These are phyloP conservation scores for Podaxis sp. DNA, from an alignment of 768 basidiomycete genomes.

Conservation along the genomic window DNA sequence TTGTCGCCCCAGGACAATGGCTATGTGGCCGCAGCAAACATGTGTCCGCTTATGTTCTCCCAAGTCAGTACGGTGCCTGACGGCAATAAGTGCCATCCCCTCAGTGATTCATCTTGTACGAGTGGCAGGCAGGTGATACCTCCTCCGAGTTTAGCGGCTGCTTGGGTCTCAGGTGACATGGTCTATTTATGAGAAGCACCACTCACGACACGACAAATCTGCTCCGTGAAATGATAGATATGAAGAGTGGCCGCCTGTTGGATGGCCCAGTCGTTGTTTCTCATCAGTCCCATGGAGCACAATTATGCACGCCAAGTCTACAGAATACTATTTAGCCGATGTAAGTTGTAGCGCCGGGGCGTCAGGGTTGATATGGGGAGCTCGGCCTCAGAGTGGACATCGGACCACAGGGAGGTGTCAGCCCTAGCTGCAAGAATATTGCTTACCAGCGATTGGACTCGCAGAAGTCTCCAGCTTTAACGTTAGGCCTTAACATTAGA, in stretches of 20 bases:
- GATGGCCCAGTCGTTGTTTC: not conserved
- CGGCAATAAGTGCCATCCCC: not conserved
- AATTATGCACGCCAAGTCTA: not conserved
- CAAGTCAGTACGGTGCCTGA: not conserved
- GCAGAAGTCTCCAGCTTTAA: not conserved
- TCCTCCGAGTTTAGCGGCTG: not conserved
- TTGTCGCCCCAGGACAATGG: not conserved
- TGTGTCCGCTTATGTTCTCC: not conserved
- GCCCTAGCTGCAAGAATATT: not conserved
- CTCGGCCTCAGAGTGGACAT: constrained; percentile 1
- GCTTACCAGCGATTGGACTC: not conserved
- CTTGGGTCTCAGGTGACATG: not conserved
- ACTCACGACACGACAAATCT: not conserved
- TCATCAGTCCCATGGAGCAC: not conserved
- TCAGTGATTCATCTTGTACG: not conserved
- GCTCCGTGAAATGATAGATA: too few species aligned
- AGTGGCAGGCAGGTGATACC: not conserved
- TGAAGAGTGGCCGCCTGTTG: not conserved
- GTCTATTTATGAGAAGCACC: not conserved
- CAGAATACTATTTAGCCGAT: not conserved
- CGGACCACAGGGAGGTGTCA: not conserved
- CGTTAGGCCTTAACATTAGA: not conserved
- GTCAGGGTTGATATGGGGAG: not conserved
- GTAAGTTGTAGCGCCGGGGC: not conserved
- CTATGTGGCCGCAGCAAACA: not conserved